These are phyloP conservation scores for Blastobotrys capitulatus DNA, from an alignment of 1,139 yeast species.

Conservation along the genomic window DNA sequence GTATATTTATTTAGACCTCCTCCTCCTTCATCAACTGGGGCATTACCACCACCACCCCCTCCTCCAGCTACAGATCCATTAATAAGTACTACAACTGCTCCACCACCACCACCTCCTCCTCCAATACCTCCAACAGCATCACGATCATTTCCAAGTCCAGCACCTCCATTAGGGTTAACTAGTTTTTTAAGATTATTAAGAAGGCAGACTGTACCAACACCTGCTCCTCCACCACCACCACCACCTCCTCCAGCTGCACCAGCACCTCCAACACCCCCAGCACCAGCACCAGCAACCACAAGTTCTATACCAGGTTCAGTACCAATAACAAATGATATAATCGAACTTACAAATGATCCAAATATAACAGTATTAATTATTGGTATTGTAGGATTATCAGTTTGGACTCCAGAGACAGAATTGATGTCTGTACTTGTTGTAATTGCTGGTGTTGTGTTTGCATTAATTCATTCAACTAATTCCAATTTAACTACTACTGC, in stretches of 20 bases:
- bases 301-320: too few species aligned
- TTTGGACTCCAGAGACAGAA: constrained; percentile 3
- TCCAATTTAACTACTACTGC: too few species aligned
- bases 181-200: too few species aligned
- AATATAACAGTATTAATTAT: not conserved
- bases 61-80: not conserved
- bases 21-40: not conserved
- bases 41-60: not conserved
- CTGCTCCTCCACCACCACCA: not conserved
- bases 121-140: too few species aligned
- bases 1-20: not conserved
- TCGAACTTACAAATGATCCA: not conserved
- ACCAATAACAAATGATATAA: not conserved
- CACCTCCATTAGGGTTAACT: too few species aligned
- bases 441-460: not conserved
- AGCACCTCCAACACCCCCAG: not conserved
- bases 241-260: not conserved
- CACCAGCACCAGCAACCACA: not conserved
- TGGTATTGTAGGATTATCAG: not conserved
- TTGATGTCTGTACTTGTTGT: constrained; percentile 1
- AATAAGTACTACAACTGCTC: too few species aligned
- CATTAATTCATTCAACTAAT: not conserved
- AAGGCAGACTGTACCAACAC: too few species aligned
- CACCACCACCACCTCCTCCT: too few species aligned
- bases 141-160: too few species aligned